phyloP scores from a whole-genome alignment of 2,329 filamentous ascomycete species.

The Metarhizium robertsii region DNA sequence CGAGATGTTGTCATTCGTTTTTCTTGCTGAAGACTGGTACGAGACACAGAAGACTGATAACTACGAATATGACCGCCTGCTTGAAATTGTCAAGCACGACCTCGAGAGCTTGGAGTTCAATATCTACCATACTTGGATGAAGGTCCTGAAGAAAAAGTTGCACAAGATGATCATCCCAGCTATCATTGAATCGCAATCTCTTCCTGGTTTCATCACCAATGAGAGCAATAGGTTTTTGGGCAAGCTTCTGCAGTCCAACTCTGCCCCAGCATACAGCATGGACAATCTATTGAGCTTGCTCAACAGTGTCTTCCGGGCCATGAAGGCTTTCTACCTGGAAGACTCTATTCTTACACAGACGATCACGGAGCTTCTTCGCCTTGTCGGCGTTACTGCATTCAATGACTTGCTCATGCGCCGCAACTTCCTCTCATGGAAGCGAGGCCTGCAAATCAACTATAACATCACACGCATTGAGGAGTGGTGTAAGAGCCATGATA shows the following conservation, averaged over 20 bases:
- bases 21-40: slow-evolving; percentile 98
- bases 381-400: slow-evolving; percentile 96
- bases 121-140: slow-evolving; percentile 99
- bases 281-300: slow-evolving; percentile 92
- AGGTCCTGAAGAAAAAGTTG: slow-evolving; percentile 97
- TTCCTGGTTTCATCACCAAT: slow-evolving; percentile 96
- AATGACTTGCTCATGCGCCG: slow-evolving; percentile 96
- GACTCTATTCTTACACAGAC: slow-evolving; percentile 94
- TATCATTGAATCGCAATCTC: slow-evolving; percentile 96
- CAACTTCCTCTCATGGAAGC: slow-evolving; percentile 99
- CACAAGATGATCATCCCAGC: slow-evolving; percentile 99
- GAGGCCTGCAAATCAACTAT: slow-evolving; percentile 98
- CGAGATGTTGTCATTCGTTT: slow-evolving; percentile 99
- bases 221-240: slow-evolving; percentile 97
- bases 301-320: slow-evolving; percentile 95
- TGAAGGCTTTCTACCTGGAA: slow-evolving; percentile 98
- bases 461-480: slow-evolving; percentile 99
- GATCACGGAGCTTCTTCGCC: slow-evolving; percentile 80
- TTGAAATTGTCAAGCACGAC: slow-evolving; percentile 99
- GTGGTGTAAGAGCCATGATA: slow-evolving; percentile 99
- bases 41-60: slow-evolving; percentile 99
- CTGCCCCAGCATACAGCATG: slow-evolving; percentile 95
- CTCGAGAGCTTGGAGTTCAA: slow-evolving; percentile 98
- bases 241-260: slow-evolving; percentile 88
- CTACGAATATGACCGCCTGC: slow-evolving; percentile 92